phyloP scores from a whole-genome alignment of 495 filamentous ascomycete species.

The Trypethelium eluteriae region DNA sequence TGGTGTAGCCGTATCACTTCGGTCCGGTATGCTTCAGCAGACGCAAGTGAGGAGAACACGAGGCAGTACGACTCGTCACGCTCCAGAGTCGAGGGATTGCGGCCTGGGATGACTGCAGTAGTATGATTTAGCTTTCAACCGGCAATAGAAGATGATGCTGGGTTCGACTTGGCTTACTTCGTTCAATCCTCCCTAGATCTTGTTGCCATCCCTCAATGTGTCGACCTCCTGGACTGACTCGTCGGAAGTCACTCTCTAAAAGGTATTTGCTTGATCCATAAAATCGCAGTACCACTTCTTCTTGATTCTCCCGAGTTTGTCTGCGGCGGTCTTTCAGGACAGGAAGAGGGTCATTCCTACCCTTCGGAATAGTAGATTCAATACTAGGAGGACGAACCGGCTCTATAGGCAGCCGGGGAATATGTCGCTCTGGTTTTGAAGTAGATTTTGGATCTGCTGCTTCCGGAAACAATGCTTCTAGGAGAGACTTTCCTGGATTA shows the following conservation, averaged over 20 bases:
- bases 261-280: constrained; percentile 46
- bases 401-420: constrained; percentile 33
- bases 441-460: constrained; percentile 26
- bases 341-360: background rate
- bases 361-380: background rate
- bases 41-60: constrained; percentile 49
- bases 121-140: background rate
- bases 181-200: constrained; percentile 41
- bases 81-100: constrained; percentile 47
- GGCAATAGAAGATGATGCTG: background rate
- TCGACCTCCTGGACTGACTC: constrained; percentile 48
- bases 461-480: constrained; percentile 54
- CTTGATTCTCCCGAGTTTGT: constrained; percentile 11
- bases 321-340: no score
- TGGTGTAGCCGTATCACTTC: constrained; percentile 42
- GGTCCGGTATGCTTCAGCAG: constrained; percentile 49
- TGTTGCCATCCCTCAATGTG: constrained; percentile 57
- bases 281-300: constrained; percentile 43
- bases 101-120: constrained; percentile 42
- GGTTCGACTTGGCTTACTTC: constrained; percentile 22
- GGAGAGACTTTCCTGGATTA: constrained; percentile 35
- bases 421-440: constrained; percentile 17
- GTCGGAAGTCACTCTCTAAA: constrained; percentile 55
- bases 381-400: background rate
- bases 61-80: constrained; percentile 52